phyloP scores from a whole-genome alignment of 768 basidiomycete genomes.

The Collybia sordida region DNA sequence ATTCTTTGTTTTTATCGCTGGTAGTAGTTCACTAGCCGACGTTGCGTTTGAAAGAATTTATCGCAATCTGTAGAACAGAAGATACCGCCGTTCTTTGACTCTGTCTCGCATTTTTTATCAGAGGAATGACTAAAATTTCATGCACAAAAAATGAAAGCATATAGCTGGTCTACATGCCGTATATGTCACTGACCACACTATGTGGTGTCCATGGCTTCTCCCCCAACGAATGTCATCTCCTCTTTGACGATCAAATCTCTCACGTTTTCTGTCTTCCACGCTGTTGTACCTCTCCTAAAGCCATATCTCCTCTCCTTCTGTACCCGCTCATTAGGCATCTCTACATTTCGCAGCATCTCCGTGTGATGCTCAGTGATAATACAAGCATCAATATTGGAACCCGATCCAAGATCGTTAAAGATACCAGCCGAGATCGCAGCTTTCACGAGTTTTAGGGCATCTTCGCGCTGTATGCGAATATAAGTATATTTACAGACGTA shows the following conservation, averaged over 20 bases:
- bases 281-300: slow-evolving; percentile 87
- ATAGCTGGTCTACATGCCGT: too few species aligned
- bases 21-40: too few species aligned
- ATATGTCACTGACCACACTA: slow-evolving; percentile 20
- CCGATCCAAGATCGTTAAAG: slow-evolving; percentile 98
- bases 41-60: too few species aligned
- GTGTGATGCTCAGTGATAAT: slow-evolving; percentile 86
- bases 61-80: too few species aligned
- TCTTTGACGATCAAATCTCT: slow-evolving; percentile 73
- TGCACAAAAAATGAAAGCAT: too few species aligned
- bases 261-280: slow-evolving; percentile 81
- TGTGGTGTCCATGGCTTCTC: slow-evolving; percentile 83
- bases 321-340: slow-evolving; percentile 86
- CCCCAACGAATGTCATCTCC: slow-evolving; percentile 52
- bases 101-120: too few species aligned
- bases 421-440: slow-evolving; percentile 93
- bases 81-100: too few species aligned
- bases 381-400: slow-evolving; percentile 98
- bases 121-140: too few species aligned
- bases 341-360: slow-evolving; percentile 92
- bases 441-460: slow-evolving; percentile 81
- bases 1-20: too few species aligned
- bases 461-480: slow-evolving; percentile 54
- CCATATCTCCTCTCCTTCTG: slow-evolving; percentile 70
- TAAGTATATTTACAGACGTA: not conserved